Base-by-base conservation (phyloP, 345 rosid genomes). In the Syzygium aromaticum region DNA sequence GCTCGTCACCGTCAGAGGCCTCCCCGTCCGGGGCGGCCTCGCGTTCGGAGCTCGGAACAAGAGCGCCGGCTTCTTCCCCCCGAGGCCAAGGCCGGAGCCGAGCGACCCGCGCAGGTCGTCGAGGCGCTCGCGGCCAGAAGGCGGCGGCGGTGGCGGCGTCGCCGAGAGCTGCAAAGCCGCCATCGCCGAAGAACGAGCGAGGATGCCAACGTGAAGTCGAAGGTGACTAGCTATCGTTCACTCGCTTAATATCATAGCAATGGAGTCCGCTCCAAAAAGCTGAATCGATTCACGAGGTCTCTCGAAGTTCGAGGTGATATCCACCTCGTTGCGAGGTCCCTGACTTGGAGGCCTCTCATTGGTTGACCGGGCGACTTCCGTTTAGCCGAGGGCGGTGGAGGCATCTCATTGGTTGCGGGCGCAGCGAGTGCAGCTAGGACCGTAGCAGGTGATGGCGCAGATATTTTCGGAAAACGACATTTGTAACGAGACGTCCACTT, bases 1-100 rank as follows among this genome's bases (percentile, higher is more conserved):
- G 54, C 87, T 89, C 88, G 90, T 93, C 54, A 91, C 91, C 38
- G 86, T 53, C 86, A 54, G 46, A 77, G 85, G 84, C 17, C 88
- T 43, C 28, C 54, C 17, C 16, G 40, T 77, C 73, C 87, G 21
- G 84, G 77, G 63, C 64, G 56, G 38, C 85, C 57, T 54, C 85
- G 67, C 4, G 0, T 73, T 40, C 82, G 27, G 46, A 38, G 49
- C 19, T 38, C 49, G 49, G 49, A 9, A 40, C 49, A 21, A 38
- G 49, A 73, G 49, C 82, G 82, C 82, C 82, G 43, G 6, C 63
- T 86, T 86, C 73, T 21, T 53, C 40, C 78, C 57, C n/a, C 67
- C 82, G 30, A 22, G 30, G 40, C 85, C 83, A 51, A 5, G 46
- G 52, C 52, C 30, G 30, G 51, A 52, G 85, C 57, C 63, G 56